These are phyloP conservation scores for Chrysophaeum taylorii DNA, from an alignment of 352 stramenopile species.

Conservation along the genomic window DNA sequence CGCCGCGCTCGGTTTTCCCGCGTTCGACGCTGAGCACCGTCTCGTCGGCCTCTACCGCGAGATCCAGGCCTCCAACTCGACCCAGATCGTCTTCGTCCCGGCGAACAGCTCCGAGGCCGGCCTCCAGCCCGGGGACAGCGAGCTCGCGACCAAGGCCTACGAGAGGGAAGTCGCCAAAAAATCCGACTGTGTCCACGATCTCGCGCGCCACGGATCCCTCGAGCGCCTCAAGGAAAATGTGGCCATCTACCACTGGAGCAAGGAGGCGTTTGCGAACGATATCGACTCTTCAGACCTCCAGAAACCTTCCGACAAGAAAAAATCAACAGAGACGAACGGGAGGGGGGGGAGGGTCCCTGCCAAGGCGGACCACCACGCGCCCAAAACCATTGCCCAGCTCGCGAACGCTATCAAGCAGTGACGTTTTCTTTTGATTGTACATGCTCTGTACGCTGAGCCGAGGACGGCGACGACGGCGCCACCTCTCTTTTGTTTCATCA, in stretches of 20 bases:
- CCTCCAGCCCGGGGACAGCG: not conserved
- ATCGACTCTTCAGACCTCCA: too few species aligned
- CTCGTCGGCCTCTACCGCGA: conserved; percentile 9
- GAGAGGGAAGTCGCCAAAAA: not conserved
- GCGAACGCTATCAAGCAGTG: too few species aligned
- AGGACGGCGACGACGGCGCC: too few species aligned
- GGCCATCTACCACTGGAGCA: conserved; percentile 5
- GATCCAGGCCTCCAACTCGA: not conserved
- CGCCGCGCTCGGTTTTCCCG: not conserved
- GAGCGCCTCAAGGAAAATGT: not conserved
- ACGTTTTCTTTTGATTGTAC: too few species aligned
- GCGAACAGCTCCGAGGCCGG: not conserved
- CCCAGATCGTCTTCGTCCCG: not conserved
- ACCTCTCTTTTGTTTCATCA: too few species aligned
- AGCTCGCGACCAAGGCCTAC: not conserved
- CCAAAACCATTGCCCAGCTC: too few species aligned
- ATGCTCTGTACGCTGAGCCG: too few species aligned
- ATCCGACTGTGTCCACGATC: not conserved
- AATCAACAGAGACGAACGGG: too few species aligned
- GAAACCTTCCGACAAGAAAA: too few species aligned
- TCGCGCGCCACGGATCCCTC: not conserved
- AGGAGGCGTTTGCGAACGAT: not conserved
- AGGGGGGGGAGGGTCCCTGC: too few species aligned
- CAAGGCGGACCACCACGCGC: too few species aligned
- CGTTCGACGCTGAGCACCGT: not conserved